Evolutionary conservation across 805 yeast species (phyloP), one percentile per base, ranked within the genome.

Genomic region (Myxozyma sirexii): DNA sequence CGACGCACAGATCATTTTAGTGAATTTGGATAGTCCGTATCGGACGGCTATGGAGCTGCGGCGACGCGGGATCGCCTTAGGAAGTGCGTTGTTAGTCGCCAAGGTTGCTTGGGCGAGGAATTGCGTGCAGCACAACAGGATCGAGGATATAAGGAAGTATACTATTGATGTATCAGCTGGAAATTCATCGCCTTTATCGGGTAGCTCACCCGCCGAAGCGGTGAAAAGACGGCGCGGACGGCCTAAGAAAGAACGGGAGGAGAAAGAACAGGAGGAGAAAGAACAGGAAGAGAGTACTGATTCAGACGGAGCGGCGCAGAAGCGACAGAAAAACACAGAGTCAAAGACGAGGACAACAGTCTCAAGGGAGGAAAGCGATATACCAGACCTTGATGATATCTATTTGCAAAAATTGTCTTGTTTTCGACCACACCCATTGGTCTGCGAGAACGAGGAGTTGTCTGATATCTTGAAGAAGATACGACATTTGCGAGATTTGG

Each of bases 401-500:
- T 60, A 53, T 37, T 6, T 47, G n/a, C 39, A 43, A 10, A 52
- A 43, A 23, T 27, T 41, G 17, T 59, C 67, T 4, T 64, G 67
- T 21, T 39, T 43, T 23, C 56, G 67, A 6, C 61, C 57, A 17
- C 60, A 65, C 26, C 67, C 67, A 10, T 24, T 59, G 12, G 26
- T 35, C 13, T 56, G 62, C 43, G 26, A 29, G 12, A 64, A 64
- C 15, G 59, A 63, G 27, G 52, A 58, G 6, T 54, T 64, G 0
- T 43, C 57, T 4, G 17, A 24, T 5, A 23, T 23, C 5, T 39
- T 64, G 12, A 44, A 37, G 29, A 26, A 19, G 21, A 33, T 64
- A 3, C 57, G 66, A 38, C 60, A 53, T 44, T 33, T 59, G 5
- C 57, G 67, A 17, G 62, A 63, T 15, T 55, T 64, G 3, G 55